Conservation (phyloP, 495 filamentous ascomycete species). For the Podospora pseudoanserina region DNA sequence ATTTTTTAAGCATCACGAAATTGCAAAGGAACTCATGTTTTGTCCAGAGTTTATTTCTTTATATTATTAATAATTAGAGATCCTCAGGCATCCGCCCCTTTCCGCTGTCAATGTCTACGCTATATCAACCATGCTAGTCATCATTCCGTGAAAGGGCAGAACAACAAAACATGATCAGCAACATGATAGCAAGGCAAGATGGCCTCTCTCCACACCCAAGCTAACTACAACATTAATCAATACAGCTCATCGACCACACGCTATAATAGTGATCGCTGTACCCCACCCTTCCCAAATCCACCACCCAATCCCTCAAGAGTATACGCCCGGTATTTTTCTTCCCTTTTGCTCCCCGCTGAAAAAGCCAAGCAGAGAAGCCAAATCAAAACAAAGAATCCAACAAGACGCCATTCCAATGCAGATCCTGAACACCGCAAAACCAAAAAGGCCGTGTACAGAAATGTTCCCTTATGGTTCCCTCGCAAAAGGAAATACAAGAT, state of each 20-base stretch:
- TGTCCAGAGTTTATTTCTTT: not conserved
- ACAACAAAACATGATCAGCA: not conserved
- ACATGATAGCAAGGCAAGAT: not conserved
- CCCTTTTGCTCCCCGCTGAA: not conserved
- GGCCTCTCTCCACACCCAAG: not conserved
- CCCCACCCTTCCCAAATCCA: not conserved
- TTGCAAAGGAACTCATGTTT: not conserved
- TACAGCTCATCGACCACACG: not conserved
- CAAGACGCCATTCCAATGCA: conserved; percentile 24
- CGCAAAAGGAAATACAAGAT: not conserved
- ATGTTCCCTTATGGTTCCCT: conserved; percentile 10
- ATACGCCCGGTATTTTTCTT: not conserved
- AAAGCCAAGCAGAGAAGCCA: not conserved
- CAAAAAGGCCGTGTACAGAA: not conserved
- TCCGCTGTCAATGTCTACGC: not conserved
- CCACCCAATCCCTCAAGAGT: not conserved
- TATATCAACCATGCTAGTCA: not conserved
- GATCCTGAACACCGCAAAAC: conserved; percentile 3
- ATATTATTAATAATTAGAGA: not conserved
- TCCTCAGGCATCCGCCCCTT: not conserved
- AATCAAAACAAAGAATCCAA: not conserved
- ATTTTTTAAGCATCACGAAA: too few relatives aligned
- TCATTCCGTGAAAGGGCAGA: not conserved
- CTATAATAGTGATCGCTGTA: not conserved
- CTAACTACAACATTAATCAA: not conserved